Base-by-base conservation (phyloP, 2,329 filamentous ascomycete genomes). In the Fusarium incarnatum region DNA sequence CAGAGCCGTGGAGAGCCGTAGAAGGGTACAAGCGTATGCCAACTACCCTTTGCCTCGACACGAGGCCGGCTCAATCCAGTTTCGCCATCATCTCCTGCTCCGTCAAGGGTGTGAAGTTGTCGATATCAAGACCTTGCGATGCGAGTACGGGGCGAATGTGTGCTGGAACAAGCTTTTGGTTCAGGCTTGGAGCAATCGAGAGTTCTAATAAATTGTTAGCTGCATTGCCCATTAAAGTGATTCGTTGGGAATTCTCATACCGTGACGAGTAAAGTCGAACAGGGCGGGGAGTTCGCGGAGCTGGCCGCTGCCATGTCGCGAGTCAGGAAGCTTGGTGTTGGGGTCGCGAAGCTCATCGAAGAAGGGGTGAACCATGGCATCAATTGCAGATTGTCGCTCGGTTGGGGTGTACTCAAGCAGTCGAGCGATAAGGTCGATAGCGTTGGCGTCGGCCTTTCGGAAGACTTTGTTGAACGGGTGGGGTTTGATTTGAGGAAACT, bases 381-480 rank as follows among this genome's bases (percentile, higher is more conserved):
- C 94, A 69, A 99, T 90, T 23, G 96, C 94, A 9, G 94, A 93
- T 71, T 98, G 87, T 76, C 96, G 92, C 84, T 98, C 94, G 1
- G 96, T 98, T 12, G 96, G 96, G 1, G 96, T 99, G 83, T 99
- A 99, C 83, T 99, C 96, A 62, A 99, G 87, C 60, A 99, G 86
- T 69, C 92, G 91, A 56, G 94, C 96, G 79, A 99, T 98, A 76
- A 99, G 85, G 78, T 98, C 94, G 77, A 99, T 97, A 41, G 96
- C 95, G 77, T 94, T 94, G 32, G 90, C 87, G 73, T 97, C 94
- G 60, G 96, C 96, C 88, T 97, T 98, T 75, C 96, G 91, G 88
- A 99, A 98, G 59, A 99, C 96, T 88, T 98, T 98, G 84, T 92
- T 97, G 87, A 99, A 99, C 28, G 96, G 96, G 79, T 99, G 96